phyloP scores from a whole-genome alignment of 2,329 filamentous ascomycete genomes.

The Verticillium albo-atrum region DNA sequence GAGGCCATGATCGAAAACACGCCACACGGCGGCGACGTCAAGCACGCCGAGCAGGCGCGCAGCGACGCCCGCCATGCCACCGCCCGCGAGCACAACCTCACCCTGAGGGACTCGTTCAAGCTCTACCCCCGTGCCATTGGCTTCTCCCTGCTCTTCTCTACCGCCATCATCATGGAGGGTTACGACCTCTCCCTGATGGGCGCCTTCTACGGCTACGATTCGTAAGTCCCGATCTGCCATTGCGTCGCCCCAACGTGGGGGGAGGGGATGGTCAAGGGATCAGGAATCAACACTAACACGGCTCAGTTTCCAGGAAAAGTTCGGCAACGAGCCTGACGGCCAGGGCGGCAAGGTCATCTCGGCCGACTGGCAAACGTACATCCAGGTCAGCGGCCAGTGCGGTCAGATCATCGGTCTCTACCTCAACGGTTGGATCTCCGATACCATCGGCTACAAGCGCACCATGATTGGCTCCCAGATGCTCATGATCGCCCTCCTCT shows the following conservation, averaged over 20 bases:
- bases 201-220: conserved; percentile 33
- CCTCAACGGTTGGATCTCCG: conserved; percentile 46
- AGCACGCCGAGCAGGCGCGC: not conserved
- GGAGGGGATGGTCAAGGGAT: no score
- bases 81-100: conserved; percentile 35
- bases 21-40: not conserved
- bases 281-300: not conserved
- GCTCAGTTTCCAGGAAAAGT: conserved; percentile 35
- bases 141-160: conserved; percentile 41
- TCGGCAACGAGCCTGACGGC: conserved; percentile 29
- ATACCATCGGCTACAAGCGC: conserved; percentile 45
- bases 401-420: conserved; percentile 53
- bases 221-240: not conserved
- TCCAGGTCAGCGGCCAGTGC: conserved; percentile 48
- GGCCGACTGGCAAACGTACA: conserved; percentile 52
- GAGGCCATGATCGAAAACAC: not conserved
- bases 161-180: conserved; percentile 45
- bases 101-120: conserved; percentile 31
- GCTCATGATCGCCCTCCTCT: conserved; percentile 45
- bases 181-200: conserved; percentile 47
- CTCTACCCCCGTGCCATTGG: conserved; percentile 42
- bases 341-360: conserved; percentile 40
- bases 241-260: no score
- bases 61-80: conserved; percentile 35
- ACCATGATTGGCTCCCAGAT: conserved; percentile 43